phyloP scores from a whole-genome alignment of 2,329 filamentous ascomycete species.

The Mycogone perniciosa region DNA sequence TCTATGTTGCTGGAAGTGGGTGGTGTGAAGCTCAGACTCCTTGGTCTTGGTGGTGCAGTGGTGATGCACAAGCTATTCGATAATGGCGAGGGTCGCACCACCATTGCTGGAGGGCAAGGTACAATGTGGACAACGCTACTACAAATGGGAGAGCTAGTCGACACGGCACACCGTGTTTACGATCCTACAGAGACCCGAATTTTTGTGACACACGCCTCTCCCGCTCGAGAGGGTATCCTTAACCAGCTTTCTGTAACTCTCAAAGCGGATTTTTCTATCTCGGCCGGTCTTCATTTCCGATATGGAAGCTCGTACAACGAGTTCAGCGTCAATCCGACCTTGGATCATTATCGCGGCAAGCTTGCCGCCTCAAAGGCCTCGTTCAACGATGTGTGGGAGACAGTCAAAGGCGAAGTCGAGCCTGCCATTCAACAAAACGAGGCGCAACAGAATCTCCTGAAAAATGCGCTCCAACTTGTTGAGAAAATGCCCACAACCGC shows the following conservation, averaged over 20 bases:
- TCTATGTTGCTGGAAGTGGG: conserved; percentile 92
- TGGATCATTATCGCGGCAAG: conserved; percentile 98
- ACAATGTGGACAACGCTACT: conserved; percentile 99
- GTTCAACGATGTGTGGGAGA: conserved; percentile 99
- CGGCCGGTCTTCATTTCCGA: conserved; percentile 93
- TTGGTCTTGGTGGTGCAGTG: conserved; percentile 90
- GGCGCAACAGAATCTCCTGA: conserved; percentile 83
- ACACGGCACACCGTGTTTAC: conserved; percentile 96
- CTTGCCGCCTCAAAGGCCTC: conserved; percentile 95
- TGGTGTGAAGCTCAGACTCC: conserved; percentile 88
- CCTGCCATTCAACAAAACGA: conserved; percentile 90
- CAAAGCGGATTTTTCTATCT: conserved; percentile 97
- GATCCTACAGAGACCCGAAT: conserved; percentile 95
- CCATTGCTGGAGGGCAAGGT: conserved; percentile 94
- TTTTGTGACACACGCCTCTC: conserved; percentile 94
- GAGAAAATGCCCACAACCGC: conserved; percentile 96
- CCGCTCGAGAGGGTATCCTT: conserved; percentile 88
- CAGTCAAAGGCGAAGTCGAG: conserved; percentile 92
- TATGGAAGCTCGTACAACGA: conserved; percentile 99
- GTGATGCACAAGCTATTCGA: conserved; percentile 99
- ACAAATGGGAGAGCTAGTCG: conserved; percentile 96
- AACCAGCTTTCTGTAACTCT: conserved; percentile 97
- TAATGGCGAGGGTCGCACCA: conserved; percentile 95
- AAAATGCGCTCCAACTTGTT: conserved; percentile 89
- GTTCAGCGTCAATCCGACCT: conserved; percentile 95